phyloP scores from a whole-genome alignment of 2,329 filamentous ascomycete genomes.

The Hypomyces rosellus region DNA sequence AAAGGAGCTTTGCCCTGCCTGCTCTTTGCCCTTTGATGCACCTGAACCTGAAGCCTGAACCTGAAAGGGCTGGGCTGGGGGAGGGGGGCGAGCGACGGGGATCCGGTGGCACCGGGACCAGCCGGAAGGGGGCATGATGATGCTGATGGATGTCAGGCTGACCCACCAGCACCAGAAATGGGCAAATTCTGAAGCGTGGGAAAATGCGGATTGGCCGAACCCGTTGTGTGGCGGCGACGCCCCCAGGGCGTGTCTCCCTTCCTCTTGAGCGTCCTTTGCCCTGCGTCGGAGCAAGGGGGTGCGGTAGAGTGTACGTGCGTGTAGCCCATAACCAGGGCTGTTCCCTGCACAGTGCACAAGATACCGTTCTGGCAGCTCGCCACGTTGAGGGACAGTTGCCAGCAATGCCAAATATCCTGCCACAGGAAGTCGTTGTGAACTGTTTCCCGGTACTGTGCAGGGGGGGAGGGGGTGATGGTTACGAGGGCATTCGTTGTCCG shows the following conservation, averaged over 20 bases:
- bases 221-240: neutral
- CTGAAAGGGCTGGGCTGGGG: no score
- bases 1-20: neutral
- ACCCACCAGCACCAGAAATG: conserved; percentile 2
- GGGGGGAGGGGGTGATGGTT: neutral
- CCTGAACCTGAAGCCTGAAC: neutral
- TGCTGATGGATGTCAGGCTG: conserved; percentile 11
- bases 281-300: no score
- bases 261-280: no score
- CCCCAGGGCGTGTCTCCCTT: no score
- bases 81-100: neutral
- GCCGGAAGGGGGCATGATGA: conserved; percentile 11
- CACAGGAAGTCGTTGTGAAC: neutral
- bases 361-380: no score
- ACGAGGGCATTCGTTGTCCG: neutral
- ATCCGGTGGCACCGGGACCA: conserved; percentile 11
- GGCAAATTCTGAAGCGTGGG: no score
- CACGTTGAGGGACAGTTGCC: no score
- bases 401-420: no score
- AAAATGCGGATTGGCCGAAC: neutral
- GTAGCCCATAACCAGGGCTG: no score
- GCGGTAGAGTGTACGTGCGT: no score
- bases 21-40: neutral
- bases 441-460: no score
- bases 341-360: no score